Evolutionary conservation across 2,329 filamentous ascomycete species (phyloP).

Genomic region (Ilyonectria mors-panacis): DNA sequence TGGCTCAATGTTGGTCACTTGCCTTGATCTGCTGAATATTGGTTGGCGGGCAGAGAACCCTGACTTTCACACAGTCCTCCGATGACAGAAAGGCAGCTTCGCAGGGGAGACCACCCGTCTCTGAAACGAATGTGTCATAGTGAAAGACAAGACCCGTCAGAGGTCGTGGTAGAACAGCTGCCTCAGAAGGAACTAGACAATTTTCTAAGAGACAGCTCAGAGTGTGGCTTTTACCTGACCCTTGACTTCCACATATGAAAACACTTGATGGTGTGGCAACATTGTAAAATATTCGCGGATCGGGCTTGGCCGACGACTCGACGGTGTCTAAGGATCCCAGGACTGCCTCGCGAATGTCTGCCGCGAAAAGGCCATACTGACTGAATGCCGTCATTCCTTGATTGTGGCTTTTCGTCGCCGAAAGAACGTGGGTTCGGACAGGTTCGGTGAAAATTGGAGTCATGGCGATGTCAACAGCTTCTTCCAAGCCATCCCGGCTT

Average conservation of each 20-base stretch:
- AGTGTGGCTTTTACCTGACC: slow-evolving; percentile 75
- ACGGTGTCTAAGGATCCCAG: neutral
- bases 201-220: slow-evolving; percentile 71
- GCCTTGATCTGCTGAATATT: slow-evolving; percentile 62
- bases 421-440: neutral
- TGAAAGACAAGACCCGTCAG: slow-evolving; percentile 76
- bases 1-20: slow-evolving; percentile 34
- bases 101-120: slow-evolving; percentile 65
- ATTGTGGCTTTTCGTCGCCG: neutral
- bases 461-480: neutral
- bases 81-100: slow-evolving; percentile 72
- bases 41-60: slow-evolving; percentile 69
- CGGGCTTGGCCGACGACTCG: neutral
- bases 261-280: slow-evolving; percentile 67
- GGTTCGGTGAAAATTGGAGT: slow-evolving; percentile 12
- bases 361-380: slow-evolving; percentile 14
- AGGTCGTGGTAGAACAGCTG: slow-evolving; percentile 64
- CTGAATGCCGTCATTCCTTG: neutral
- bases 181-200: slow-evolving; percentile 63
- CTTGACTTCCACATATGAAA: slow-evolving; percentile 77
- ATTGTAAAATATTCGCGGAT: slow-evolving; percentile 60
- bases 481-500: neutral
- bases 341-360: neutral
- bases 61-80: slow-evolving; percentile 59
- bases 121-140: slow-evolving; percentile 70